Conservation (phyloP, 768 basidiomycete species). For the Mycena amicta region DNA sequence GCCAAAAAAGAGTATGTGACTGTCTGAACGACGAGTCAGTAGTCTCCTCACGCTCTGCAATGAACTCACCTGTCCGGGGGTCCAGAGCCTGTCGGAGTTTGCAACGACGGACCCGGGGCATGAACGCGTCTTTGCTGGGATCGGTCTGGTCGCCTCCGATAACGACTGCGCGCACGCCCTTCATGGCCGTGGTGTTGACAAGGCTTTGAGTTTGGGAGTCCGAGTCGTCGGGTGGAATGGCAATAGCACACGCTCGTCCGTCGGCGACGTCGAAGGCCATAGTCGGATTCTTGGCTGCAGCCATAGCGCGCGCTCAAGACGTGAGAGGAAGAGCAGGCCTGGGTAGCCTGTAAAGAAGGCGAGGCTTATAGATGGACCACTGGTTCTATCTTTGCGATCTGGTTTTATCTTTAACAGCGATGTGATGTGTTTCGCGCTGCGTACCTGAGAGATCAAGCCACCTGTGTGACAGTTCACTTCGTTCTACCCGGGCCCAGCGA, state of each 20-base stretch:
- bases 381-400: no score
- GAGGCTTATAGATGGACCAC: no score
- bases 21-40: background rate
- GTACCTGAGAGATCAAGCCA: no score
- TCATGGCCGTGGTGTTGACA: background rate
- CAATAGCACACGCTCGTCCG: background rate
- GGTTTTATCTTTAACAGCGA: no score
- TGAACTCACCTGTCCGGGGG: background rate
- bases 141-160: background rate
- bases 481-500: no score
- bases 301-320: no score
- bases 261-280: background rate
- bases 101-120: background rate
- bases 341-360: no score
- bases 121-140: background rate
- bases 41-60: background rate
- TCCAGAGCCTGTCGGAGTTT: background rate
- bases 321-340: no score
- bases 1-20: conserved; percentile 6
- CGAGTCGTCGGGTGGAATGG: background rate
- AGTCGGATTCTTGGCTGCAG: no score
- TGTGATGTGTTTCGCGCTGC: no score
- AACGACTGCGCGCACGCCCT: background rate
- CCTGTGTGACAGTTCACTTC: no score
- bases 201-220: background rate